Base-by-base conservation (phyloP, 2,329 filamentous ascomycete species). In the Paecilomyces dactylethromorphus region DNA sequence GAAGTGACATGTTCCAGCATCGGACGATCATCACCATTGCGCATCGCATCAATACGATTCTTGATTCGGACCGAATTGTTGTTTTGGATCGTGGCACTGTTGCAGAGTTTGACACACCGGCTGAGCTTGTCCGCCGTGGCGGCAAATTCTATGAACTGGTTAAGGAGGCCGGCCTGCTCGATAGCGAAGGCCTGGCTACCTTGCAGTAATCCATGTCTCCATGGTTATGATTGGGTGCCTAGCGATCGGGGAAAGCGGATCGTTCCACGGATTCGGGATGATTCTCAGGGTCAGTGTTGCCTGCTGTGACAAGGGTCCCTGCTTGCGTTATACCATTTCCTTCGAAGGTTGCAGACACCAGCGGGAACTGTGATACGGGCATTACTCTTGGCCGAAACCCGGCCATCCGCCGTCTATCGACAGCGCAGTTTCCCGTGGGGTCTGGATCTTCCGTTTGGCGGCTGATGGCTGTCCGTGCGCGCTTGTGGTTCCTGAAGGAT, bases 21-120 rank as follows among this genome's bases (percentile, higher is more conserved):
- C 87, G 91, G 57, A 99, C 94, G 39, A 97, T 99, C 75, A 96
- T 99, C 75, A 99, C 94, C 0, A 96, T 99, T 69, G 94, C 94
- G 26, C 94, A 99, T 79, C 88, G 94, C 58, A 96, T 99, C 79
- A 97, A 97, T 78, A 99, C 94, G 11, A 97, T 99, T 68, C 83
- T 99, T 13, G 86, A 88, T 69, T 86, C 83, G 61, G 93, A 99
- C 77, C 86, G 92, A 55, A 94, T 99, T 62, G 87, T 99, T 35
- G 94, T 99, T 55, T 84, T 99, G 5, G 92, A 97, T 71, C 89
- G 89, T 74, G 94, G 94, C 51, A 85, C 87, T 68, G 92, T 99
- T 50, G 89, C 87, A 55, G 94, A 99, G 74, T 99, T 97, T 74
- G 94, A 96, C 74, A 91, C 87, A 6, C 94, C 94, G 1, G 81